Percentiles rank a stretch among this genome's conserved stretches.
Evolutionary conservation across 202 grass and related monocot species (phyloP).

Genomic region (Setaria italica): DNA sequence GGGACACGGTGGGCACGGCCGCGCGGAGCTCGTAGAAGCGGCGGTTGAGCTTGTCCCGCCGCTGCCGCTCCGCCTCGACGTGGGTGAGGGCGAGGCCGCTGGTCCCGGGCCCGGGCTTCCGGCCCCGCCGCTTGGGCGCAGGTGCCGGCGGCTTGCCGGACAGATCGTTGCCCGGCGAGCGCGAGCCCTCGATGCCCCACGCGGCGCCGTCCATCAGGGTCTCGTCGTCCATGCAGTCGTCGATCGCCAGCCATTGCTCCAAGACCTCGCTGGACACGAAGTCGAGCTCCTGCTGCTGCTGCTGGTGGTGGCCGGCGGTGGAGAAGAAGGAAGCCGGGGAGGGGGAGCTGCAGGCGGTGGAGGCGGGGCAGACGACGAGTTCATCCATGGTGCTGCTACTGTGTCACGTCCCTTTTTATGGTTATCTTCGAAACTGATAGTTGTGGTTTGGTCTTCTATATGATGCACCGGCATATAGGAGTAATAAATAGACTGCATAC

Average conservation of each 20-base stretch:
- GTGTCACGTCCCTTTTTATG: too few species aligned
- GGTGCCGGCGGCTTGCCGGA: too few species aligned
- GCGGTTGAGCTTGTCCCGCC: conserved; percentile 2
- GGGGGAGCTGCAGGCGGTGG: neutral
- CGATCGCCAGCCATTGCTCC: neutral
- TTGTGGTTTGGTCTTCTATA: too few species aligned
- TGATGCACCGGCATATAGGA: too few species aligned
- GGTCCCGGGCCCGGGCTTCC: neutral
- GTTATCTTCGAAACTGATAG: too few species aligned
- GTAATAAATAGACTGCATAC: too few species aligned
- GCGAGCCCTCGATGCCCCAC: neutral
- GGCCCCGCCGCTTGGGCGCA: neutral
- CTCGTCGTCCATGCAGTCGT: neutral
- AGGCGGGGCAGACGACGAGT: neutral
- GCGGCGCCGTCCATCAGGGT: neutral
- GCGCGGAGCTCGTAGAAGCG: neutral
- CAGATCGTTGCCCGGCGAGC: neutral
- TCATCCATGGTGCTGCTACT: too few species aligned
- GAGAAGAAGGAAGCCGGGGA: neutral
- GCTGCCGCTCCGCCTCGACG: conserved; percentile 13
- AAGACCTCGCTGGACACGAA: neutral
- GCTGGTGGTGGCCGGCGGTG: neutral
- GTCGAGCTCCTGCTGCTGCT: neutral
- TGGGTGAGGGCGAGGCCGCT: neutral
- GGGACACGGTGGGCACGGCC: conserved; percentile 6